Percentiles rank a stretch among this genome's conserved stretches.
These are phyloP conservation scores for Candida mattraensis DNA, from an alignment of 805 yeast species.

Conservation along the genomic window DNA sequence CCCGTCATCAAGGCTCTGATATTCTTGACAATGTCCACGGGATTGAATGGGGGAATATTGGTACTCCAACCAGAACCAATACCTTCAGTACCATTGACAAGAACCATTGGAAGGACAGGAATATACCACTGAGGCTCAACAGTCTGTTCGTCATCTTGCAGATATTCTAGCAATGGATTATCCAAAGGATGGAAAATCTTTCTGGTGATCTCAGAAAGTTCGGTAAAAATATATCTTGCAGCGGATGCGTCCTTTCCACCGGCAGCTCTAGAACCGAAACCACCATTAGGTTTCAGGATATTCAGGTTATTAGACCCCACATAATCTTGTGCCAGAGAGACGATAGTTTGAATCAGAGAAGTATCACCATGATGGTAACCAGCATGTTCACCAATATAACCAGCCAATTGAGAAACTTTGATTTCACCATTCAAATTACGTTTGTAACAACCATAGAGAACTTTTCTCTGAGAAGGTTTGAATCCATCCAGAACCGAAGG, in stretches of 20 bases:
- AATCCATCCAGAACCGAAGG: slow-evolving; percentile 94
- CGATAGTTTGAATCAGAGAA: slow-evolving; percentile 83
- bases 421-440: slow-evolving; percentile 74
- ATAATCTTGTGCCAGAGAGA: slow-evolving; percentile 93
- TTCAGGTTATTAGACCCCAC: slow-evolving; percentile 91
- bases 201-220: slow-evolving; percentile 71
- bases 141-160: slow-evolving; percentile 89
- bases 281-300: slow-evolving; percentile 85
- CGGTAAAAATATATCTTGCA: slow-evolving; percentile 92
- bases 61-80: slow-evolving; percentile 99
- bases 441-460: slow-evolving; percentile 82
- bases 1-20: slow-evolving; percentile 70
- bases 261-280: slow-evolving; percentile 91
- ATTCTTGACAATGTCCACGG: slow-evolving; percentile 75
- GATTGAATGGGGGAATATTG: slow-evolving; percentile 86
- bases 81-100: slow-evolving; percentile 96
- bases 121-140: slow-evolving; percentile 96
- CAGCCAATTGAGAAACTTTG: slow-evolving; percentile 88
- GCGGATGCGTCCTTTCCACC: slow-evolving; percentile 99
- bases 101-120: slow-evolving; percentile 92
- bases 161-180: slow-evolving; percentile 70
- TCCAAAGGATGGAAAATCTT: slow-evolving; percentile 78
- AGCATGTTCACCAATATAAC: slow-evolving; percentile 84
- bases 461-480: slow-evolving; percentile 96
- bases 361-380: slow-evolving; percentile 96